Base-by-base conservation (phyloP, 106 monocot genomes). In the Phalaenopsis equestris region DNA sequence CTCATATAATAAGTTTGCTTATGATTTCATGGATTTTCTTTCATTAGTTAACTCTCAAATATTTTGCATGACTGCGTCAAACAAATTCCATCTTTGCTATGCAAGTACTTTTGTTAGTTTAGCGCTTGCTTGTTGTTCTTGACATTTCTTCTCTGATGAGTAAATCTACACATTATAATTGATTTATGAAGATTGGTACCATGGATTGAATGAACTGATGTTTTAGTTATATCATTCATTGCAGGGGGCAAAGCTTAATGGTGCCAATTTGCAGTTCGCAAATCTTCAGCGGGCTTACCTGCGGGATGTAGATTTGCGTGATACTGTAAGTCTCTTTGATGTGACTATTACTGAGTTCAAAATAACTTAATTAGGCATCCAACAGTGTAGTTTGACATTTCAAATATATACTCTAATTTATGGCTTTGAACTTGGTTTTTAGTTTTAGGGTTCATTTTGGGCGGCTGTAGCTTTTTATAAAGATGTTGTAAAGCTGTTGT, bases 281-380 rank as follows among this genome's bases (percentile, higher is more conserved):
- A 99, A 99, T 85, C 98, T 99, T 83, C 94, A 92, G 57, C 68
- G 94, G 58, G 98, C 98, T 42, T 94, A 99, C 81, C 55, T 99
- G 17, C 83, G 94, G 52, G 90, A 98, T 78, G 94, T 94, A 70
- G 94, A 98, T 85, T 80, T 98, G 42, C 98, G 94, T 67, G 92
- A 93, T 78, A 91, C 92, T 78, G 94, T 98, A 82, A 88, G 94
- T 83, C 42, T 49, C 7, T 10, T 70, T 19, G 5, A 58, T 58
- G n/a, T 24, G 1, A 49, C 42, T 19, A 73, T 23, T 30, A 30
- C 8, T 24, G 21, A 64, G 19, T 21, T 4, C 1, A 64, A 64
- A 64, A 23, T 8, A 23, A 23, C 64, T 21, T 8, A 24, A 52
- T 14, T 52, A 52, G 52, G 14, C 12, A 1, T 1, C 52, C 12